Evolutionary conservation across 257 asterid genomes (phyloP), one percentile per base, ranked within the genome.

Genomic region (Phtheirospermum japonicum): DNA sequence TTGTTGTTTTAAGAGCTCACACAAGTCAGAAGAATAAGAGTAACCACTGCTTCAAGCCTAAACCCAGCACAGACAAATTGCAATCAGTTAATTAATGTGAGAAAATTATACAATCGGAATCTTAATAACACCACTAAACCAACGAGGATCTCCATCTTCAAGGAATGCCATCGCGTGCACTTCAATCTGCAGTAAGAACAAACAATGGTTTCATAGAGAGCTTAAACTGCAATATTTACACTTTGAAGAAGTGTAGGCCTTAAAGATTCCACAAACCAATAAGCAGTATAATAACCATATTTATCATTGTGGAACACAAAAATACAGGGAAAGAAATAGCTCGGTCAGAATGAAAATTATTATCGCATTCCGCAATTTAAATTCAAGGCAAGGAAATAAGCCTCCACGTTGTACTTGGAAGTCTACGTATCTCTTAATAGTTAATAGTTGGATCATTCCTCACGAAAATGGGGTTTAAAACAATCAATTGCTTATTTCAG

Each of bases 101-200:
- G 37, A 69, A 59, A 72, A 17, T 61, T 39, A 65, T 67, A 64
- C 61, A 65, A 68, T 64, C 18, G 20, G 37, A 61, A 59, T 62
- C 63, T 63, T 69, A 71, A 68, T 69, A 37, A 49, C 48, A 62
- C 63, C 33, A 61, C 50, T 43, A 53, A 59, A 42, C 48, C 49
- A 63, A 60, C 14, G 54, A 18, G 28, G 64, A 56, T 66, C 76
- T 70, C 58, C 70, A 71, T 51, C 74, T 65, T 75, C 67, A 50
- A 58, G 18, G 50, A 61, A 65, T 4, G 59, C 51, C 69, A 66
- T 12, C 28, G 6, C 26, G 46, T 11, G 53, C 31, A 26, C 61
- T 70, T 60, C 63, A 23, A 57, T 71, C 82, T 79, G 75, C 71
- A 80, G 30, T 28, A 71, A 30, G 45, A 66, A 16, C n/a, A 2